Conservation (phyloP, 2,329 filamentous ascomycete species). For the Ceratocystis alfenasii region DNA sequence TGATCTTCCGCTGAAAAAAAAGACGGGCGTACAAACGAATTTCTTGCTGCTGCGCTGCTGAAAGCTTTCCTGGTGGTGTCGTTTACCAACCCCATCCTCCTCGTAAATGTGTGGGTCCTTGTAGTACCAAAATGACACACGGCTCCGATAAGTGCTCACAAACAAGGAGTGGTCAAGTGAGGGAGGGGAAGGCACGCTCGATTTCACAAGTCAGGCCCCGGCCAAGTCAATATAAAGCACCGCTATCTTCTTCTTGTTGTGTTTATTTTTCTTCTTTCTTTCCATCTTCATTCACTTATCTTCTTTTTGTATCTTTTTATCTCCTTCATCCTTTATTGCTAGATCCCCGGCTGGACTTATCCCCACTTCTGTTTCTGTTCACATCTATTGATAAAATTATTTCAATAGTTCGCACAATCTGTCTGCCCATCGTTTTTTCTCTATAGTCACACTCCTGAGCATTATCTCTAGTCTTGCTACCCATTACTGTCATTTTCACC, state of each 20-base stretch:
- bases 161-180: neutral
- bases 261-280: neutral
- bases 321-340: neutral
- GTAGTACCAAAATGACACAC: neutral
- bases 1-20: too few relatives aligned
- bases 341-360: neutral
- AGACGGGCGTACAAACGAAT: neutral
- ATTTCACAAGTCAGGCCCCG: neutral
- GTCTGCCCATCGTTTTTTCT: too few relatives aligned
- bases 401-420: neutral
- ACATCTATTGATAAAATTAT: neutral
- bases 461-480: too few relatives aligned
- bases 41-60: neutral
- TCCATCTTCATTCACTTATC: neutral
- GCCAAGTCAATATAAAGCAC: neutral
- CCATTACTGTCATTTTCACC: too few relatives aligned
- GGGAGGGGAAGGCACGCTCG: conserved; percentile 1
- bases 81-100: neutral
- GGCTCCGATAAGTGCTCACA: neutral
- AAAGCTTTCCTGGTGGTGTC: neutral
- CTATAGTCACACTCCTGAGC: too few relatives aligned
- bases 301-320: neutral
- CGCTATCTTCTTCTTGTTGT: neutral
- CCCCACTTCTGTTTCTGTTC: neutral
- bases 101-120: neutral